Evolutionary conservation across 23 red algal species (phyloP).

Genomic region (Gracilaria domingensis): DNA sequence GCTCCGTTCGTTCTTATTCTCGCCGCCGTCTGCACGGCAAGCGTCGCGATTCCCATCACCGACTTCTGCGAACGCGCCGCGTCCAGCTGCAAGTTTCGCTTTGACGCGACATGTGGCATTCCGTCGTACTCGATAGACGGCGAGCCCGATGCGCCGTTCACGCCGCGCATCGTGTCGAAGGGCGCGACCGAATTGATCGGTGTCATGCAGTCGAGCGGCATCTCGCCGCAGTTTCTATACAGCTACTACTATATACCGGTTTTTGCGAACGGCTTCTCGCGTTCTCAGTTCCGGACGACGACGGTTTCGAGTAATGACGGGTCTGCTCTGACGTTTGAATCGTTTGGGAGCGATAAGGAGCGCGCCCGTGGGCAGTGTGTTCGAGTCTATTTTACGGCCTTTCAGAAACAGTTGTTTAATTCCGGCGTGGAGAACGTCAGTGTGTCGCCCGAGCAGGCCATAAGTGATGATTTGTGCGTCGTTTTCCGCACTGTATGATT

Average conservation of each 20-base stretch:
- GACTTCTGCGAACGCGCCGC: background rate
- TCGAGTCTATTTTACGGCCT: background rate
- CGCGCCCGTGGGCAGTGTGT: background rate
- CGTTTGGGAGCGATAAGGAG: background rate
- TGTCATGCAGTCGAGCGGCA: background rate
- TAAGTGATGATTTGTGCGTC: background rate
- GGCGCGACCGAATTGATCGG: background rate
- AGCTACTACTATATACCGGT: background rate
- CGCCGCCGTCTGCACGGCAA: no score
- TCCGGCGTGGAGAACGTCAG: background rate
- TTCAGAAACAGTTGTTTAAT: background rate
- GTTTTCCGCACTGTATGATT: background rate
- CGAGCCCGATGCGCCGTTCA: background rate
- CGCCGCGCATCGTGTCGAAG: background rate
- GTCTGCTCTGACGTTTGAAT: background rate
- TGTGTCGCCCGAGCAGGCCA: background rate
- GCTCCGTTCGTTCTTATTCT: no score
- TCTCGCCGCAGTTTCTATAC: background rate
- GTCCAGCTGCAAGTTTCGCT: background rate
- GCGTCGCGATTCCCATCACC: background rate
- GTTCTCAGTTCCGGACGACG: background rate
- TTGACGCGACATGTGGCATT: background rate
- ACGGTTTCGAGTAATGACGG: background rate
- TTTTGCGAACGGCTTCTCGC: background rate
- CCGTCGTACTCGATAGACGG: background rate